Conservation (phyloP, 345 rosid species). For the Ricinus communis region DNA sequence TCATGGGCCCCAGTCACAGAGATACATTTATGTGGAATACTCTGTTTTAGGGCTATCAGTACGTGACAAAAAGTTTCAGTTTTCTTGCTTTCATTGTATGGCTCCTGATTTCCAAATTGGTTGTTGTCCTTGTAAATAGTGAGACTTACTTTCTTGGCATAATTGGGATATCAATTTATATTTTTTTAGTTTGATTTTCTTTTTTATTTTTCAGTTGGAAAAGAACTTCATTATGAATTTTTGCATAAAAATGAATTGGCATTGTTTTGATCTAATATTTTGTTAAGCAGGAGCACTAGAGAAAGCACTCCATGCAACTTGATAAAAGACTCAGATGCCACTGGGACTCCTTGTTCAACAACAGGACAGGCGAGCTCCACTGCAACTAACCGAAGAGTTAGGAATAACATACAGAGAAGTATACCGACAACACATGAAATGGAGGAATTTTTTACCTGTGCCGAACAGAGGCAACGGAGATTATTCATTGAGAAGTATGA, state of each 20-base stretch:
- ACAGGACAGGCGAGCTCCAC: constrained; percentile 35
- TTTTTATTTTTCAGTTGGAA: neutral
- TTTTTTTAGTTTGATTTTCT: neutral
- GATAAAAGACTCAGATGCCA: constrained; percentile 35
- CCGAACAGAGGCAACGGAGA: constrained; percentile 56
- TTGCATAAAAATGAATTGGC: no score
- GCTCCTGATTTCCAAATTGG: constrained; percentile 14
- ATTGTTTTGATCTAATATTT: neutral
- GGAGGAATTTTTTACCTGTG: constrained; percentile 66
- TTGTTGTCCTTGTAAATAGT: constrained; percentile 10
- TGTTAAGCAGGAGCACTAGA: constrained; percentile 48
- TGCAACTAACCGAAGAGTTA: constrained; percentile 27
- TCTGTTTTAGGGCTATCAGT: constrained; percentile 14
- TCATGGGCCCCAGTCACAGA: constrained; percentile 28
- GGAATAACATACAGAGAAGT: constrained; percentile 24
- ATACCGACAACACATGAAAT: constrained; percentile 55
- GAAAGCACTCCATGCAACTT: constrained; percentile 55
- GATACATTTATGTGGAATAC: constrained; percentile 23
- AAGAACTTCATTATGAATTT: neutral
- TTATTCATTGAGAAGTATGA: constrained; percentile 60
- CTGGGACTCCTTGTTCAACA: constrained; percentile 49
- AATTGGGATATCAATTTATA: neutral
- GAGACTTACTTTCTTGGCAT: constrained; percentile 11
- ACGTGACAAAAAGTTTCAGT: constrained; percentile 20
- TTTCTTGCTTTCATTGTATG: constrained; percentile 11